Base-by-base conservation (phyloP, 176 grass and related monocot species). In the Musa itinerans region DNA sequence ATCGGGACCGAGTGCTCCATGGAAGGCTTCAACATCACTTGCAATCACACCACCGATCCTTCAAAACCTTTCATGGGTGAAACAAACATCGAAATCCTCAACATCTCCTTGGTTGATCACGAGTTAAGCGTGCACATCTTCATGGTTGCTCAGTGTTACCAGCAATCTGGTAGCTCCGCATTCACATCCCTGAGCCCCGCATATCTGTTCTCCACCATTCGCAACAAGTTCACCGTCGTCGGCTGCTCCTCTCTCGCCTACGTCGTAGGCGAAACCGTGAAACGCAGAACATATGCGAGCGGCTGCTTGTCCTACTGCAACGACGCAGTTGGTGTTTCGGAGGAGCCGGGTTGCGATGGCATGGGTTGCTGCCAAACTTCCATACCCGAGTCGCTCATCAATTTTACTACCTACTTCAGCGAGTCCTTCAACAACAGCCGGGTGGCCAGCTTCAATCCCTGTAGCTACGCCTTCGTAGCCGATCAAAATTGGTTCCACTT, bases 11-110 rank as follows among this genome's bases (percentile, higher is more conserved):
- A 29, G 16, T 84, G 82, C 77, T 79, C 27, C 63, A 50, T 16
- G 17, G 52, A 53, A 54, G 76, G 70, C 22, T 84, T 79, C 16
- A 17, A 19, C 26, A 54, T 84, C 72, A 50, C 3, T 15, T 83
- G 81, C 68, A 21, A 65, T 10, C 0, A 3, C 20, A 53, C 50
- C 70, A 2, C 0, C 69, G 1, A 1, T 1, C 50, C 69, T 5
- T n/a, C 43, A 0, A 15, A 19, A 9, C 70, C 70, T 29, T 72
- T 53, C 50, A 24, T 72, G 0, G 70, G 70, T 12, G 12, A 26
- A 10, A 9, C 9, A 11, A 12, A 25, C 43, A 21, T 72, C 50
- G 50, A 53, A 10, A 14, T 72, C 50, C 20, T 25, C 19, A 10
- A 54, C 19, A 1, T 72, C 50, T 53, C 49, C 20, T 15, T 72